phyloP scores from a whole-genome alignment of 257 asterid species.

The Nicotiana noctiflora region DNA sequence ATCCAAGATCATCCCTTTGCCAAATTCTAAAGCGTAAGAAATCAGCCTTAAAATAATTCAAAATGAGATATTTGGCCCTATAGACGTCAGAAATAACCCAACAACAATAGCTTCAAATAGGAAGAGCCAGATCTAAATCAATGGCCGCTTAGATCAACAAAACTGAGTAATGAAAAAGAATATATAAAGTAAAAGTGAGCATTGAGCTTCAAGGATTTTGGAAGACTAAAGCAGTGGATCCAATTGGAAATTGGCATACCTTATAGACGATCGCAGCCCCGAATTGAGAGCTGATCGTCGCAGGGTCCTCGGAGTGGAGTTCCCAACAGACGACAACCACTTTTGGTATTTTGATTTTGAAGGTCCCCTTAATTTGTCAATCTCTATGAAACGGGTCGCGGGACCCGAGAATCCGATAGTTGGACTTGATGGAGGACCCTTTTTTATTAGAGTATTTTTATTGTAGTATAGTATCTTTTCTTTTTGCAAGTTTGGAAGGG shows the following conservation, averaged over 20 bases:
- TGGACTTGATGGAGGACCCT: too few species aligned
- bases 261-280: constrained; percentile 5
- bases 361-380: neutral
- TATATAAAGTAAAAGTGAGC: neutral
- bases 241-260: neutral
- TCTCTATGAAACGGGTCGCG: constrained; percentile 4
- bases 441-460: too few species aligned
- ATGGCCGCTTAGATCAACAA: neutral
- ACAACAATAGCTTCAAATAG: neutral
- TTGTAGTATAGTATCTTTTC: too few species aligned
- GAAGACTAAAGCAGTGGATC: neutral
- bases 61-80: neutral
- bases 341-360: neutral
- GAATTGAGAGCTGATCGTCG: constrained; percentile 4
- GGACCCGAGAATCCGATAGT: neutral
- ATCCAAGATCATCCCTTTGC: neutral
- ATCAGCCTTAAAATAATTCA: neutral
- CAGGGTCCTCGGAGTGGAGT: neutral
- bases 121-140: constrained; percentile 9
- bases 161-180: neutral
- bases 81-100: neutral
- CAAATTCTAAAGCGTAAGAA: neutral
- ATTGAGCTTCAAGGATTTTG: neutral
- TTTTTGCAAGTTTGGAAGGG: too few species aligned
- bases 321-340: neutral